These are phyloP conservation scores for Boletus mariae DNA, from an alignment of 1,284 basidiomycete species.

Conservation along the genomic window DNA sequence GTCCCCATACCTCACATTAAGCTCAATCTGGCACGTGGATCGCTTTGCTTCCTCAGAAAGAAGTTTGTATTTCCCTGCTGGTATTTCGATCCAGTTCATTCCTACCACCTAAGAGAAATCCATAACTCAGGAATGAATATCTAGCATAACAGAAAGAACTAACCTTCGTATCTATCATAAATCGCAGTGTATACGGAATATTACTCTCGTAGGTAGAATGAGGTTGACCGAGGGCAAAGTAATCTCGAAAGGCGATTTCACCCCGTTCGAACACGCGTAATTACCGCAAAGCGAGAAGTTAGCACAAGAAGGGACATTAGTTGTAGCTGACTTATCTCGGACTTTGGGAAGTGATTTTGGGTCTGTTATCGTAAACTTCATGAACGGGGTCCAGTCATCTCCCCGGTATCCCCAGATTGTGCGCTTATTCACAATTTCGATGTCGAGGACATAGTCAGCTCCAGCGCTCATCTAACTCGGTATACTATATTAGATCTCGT, in stretches of 20 bases:
- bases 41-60: slow-evolving; percentile 53
- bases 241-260: slow-evolving; percentile 69
- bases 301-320: slow-evolving; percentile 4
- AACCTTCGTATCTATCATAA: slow-evolving; percentile 95
- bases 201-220: slow-evolving; percentile 87
- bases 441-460: slow-evolving; percentile 46
- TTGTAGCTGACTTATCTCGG: slow-evolving; percentile 68
- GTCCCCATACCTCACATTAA: slow-evolving; percentile 61
- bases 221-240: slow-evolving; percentile 52
- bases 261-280: slow-evolving; percentile 85
- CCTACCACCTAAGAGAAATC: slow-evolving; percentile 70
- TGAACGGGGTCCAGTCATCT: slow-evolving; percentile 73
- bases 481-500: slow-evolving; percentile 5
- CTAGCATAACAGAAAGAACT: slow-evolving; percentile 1
- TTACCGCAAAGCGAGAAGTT: slow-evolving; percentile 21
- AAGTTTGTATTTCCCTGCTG: slow-evolving; percentile 74
- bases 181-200: slow-evolving; percentile 82
- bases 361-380: slow-evolving; percentile 77
- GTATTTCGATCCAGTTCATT: slow-evolving; percentile 97
- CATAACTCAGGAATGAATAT: not conserved
- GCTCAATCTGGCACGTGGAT: slow-evolving; percentile 85
- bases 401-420: slow-evolving; percentile 87
- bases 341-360: slow-evolving; percentile 80
- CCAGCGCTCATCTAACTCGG: slow-evolving; percentile 29
- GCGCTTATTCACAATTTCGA: slow-evolving; percentile 65